Base-by-base conservation (phyloP, 495 filamentous ascomycete genomes). In the Aspergillus bertholletiae region DNA sequence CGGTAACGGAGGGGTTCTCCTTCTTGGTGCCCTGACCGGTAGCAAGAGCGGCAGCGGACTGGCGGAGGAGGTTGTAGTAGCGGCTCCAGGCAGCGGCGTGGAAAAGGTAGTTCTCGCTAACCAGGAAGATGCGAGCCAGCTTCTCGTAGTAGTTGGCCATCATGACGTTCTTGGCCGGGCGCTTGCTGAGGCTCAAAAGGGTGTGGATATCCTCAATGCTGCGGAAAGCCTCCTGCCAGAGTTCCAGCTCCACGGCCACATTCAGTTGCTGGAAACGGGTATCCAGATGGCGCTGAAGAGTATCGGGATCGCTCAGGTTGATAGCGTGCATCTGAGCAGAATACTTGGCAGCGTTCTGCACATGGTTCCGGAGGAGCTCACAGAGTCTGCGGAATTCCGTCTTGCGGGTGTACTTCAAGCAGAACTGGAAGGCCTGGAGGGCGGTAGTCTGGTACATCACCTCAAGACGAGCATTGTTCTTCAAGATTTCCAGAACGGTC, bases 71-170 rank as follows among this genome's bases (percentile, higher is more conserved):
- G 74, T 90, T 96, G 81, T 94, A 97, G 79, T 96, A 97, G 49
- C 95, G 83, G 58, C 90, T 92, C 89, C 89, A 97, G 46, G 94
- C 92, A 40, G 94, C 94, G 58, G 94, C 94, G 67, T 98, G 94
- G 87, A 98, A 98, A 24, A 98, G 84, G 67, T 97, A 97, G 76
- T 98, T 98, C 77, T 96, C 95, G 72, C 92, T 95, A 59, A 97
- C 95, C 35, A 98, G 83, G 80, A 98, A 98, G 68, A 98, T 98
- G 45, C 91, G 85, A 34, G 94, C 96, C 48, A 98, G 83, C 75
- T 97, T 96, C 80, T 98, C 95, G 75, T 97, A 98, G 84, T 98
- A 98, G 76, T 97, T 98, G 71, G 95, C 94, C 94, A 98, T 98
- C 92, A 97, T 97, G 59, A 96, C 81, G 71, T 97, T 96, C 86